Evolutionary conservation across 805 yeast species (phyloP).

Genomic region (Wickerhamomyces sydowiorum): DNA sequence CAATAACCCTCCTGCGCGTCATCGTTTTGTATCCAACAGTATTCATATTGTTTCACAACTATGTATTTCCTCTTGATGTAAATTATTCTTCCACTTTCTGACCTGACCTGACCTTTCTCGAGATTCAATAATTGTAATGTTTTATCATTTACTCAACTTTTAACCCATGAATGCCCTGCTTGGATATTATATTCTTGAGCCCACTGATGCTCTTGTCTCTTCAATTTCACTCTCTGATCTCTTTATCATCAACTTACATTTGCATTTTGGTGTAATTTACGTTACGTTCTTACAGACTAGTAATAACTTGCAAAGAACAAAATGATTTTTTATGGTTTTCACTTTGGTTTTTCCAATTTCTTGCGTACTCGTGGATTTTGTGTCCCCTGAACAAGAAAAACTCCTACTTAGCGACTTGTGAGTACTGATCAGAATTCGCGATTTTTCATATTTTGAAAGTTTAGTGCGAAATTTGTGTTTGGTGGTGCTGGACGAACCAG

Average conservation of each 20-base stretch:
- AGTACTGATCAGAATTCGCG: neutral
- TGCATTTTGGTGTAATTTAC: slow-evolving; percentile 32
- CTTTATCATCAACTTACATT: slow-evolving; percentile 30
- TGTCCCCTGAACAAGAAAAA: neutral
- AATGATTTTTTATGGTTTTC: neutral
- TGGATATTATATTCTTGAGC: no score
- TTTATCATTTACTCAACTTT: no score
- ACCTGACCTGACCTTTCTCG: no score
- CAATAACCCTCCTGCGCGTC: no score
- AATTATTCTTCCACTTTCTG: no score
- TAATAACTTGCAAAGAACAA: slow-evolving; percentile 4
- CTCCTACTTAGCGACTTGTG: neutral
- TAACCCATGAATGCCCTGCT: no score
- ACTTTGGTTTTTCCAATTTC: neutral
- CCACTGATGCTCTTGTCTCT: neutral
- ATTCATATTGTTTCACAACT: no score
- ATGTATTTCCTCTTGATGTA: no score
- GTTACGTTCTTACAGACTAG: slow-evolving; percentile 12
- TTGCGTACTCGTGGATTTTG: neutral
- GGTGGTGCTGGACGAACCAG: no score
- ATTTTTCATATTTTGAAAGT: neutral
- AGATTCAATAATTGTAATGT: no score
- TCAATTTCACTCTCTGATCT: neutral
- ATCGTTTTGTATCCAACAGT: no score
- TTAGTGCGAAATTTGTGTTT: no score